Percentiles rank a stretch among this genome's conserved stretches.
These are phyloP conservation scores for Alternaria sp. DNA, from an alignment of 2,329 filamentous ascomycete species.

Conservation along the genomic window DNA sequence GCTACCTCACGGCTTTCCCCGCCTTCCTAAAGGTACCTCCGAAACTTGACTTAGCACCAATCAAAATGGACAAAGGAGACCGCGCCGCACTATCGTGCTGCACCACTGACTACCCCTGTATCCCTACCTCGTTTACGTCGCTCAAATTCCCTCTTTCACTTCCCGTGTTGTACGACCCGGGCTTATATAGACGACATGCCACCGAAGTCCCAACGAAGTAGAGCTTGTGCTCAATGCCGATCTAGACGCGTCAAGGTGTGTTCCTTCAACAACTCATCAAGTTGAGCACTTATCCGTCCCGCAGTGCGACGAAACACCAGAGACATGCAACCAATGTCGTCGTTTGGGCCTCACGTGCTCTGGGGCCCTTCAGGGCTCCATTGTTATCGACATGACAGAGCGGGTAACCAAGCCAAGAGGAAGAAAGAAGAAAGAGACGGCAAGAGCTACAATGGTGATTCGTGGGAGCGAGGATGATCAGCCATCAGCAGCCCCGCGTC, in stretches of 20 bases:
- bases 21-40: conserved; percentile 19
- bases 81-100: not conserved
- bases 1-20: not conserved
- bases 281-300: conserved; percentile 1
- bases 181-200: conserved; percentile 12
- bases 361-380: conserved; percentile 41
- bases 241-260: conserved; percentile 47
- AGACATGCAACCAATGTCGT: conserved; percentile 16
- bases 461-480: not conserved
- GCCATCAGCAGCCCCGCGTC: not conserved
- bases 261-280: not conserved
- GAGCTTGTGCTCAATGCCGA: conserved; percentile 46
- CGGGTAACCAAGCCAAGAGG: conserved; percentile 37
- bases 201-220: conserved; percentile 43
- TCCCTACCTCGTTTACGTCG: conserved; percentile 11
- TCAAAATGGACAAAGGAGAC: conserved; percentile 32
- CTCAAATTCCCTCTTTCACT: conserved; percentile 25
- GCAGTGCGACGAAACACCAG: conserved; percentile 44
- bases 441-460: conserved; percentile 7
- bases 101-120: not conserved
- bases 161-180: not conserved
- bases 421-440: conserved; percentile 26
- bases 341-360: conserved; percentile 42
- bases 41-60: conserved; percentile 46
- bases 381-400: conserved; percentile 49